Percentiles rank a stretch among this genome's conserved stretches.
Conservation (phyloP, 768 basidiomycete genomes). For the Rhodosporidiobolus odoratus region DNA sequence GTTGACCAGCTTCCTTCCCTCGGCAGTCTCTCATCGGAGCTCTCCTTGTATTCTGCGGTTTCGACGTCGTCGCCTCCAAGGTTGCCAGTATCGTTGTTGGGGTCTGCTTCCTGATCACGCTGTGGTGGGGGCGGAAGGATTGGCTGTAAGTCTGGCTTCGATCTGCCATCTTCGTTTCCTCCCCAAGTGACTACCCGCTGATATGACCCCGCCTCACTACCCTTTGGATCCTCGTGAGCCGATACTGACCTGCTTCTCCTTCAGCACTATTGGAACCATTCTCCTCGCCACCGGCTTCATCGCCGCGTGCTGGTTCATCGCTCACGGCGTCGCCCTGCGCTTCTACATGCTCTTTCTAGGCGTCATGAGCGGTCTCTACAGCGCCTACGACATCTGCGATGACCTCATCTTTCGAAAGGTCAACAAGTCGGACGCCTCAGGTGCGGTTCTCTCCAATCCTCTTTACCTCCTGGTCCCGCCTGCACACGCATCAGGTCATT, state of each 20-base stretch:
- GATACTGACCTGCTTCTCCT: background rate
- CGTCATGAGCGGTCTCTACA: constrained; percentile 35
- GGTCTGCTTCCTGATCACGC: constrained; percentile 76
- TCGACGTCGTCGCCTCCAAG: constrained; percentile 72
- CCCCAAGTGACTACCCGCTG: too few species aligned
- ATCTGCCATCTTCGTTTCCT: too few species aligned
- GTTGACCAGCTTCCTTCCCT: background rate
- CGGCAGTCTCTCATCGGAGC: constrained; percentile 68
- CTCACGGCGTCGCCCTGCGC: constrained; percentile 64
- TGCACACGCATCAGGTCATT: too few species aligned
- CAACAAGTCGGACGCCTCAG: constrained; percentile 75
- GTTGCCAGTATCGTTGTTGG: constrained; percentile 72
- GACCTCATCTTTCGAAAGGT: constrained; percentile 56
- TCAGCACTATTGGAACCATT: constrained; percentile 52
- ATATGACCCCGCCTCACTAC: too few species aligned
- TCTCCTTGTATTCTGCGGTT: constrained; percentile 72
- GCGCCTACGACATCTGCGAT: constrained; percentile 65
- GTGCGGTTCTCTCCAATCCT: constrained; percentile 44
- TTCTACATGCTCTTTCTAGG: constrained; percentile 32
- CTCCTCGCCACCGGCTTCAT: constrained; percentile 73
- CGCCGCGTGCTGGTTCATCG: constrained; percentile 70
- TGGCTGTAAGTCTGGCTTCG: constrained; percentile 49
- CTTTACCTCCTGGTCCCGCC: constrained; percentile 88
- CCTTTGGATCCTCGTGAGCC: background rate
- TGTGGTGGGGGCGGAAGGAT: constrained; percentile 62